phyloP scores from a whole-genome alignment of 1,139 yeast species.

The Meyerozyma athensensis region DNA sequence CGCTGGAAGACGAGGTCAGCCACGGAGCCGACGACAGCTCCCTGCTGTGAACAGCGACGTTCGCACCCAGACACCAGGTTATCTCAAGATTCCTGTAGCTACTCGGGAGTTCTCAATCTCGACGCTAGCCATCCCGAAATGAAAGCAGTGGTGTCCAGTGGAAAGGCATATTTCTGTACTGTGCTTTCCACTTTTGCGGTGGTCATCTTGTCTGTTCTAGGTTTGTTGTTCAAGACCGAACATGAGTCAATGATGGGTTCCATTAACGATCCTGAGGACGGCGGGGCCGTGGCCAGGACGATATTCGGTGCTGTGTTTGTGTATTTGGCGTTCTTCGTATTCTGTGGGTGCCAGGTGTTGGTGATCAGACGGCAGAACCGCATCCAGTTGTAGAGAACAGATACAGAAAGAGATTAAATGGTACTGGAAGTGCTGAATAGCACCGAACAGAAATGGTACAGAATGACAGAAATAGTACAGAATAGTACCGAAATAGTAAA shows the following conservation, averaged over 20 bases:
- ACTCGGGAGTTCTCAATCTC: background rate
- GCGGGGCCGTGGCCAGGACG: slow-evolving; percentile 88
- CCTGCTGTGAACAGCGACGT: background rate
- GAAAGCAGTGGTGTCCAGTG: slow-evolving; percentile 41
- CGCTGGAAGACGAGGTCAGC: slow-evolving; percentile 15
- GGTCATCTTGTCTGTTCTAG: slow-evolving; percentile 79
- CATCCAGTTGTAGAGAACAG: slow-evolving; percentile 32
- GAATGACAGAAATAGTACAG: too few species aligned
- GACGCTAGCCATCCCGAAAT: slow-evolving; percentile 8
- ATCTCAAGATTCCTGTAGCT: background rate
- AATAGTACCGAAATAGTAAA: too few species aligned
- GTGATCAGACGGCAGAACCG: slow-evolving; percentile 58
- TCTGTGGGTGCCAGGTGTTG: slow-evolving; percentile 82
- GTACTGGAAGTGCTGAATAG: background rate
- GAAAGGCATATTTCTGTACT: slow-evolving; percentile 94
- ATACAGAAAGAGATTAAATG: background rate
- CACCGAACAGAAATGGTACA: background rate
- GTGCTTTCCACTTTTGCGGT: slow-evolving; percentile 87
- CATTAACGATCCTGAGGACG: slow-evolving; percentile 84
- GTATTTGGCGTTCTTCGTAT: slow-evolving; percentile 70
- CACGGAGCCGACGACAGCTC: slow-evolving; percentile 17
- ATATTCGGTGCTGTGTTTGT: slow-evolving; percentile 87
- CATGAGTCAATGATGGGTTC: slow-evolving; percentile 95
- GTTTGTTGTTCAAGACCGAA: slow-evolving; percentile 69
- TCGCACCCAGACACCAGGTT: slow-evolving; percentile 1